These are phyloP conservation scores for Maudiozyma barnettii DNA, from an alignment of 805 yeast genomes.

Conservation along the genomic window DNA sequence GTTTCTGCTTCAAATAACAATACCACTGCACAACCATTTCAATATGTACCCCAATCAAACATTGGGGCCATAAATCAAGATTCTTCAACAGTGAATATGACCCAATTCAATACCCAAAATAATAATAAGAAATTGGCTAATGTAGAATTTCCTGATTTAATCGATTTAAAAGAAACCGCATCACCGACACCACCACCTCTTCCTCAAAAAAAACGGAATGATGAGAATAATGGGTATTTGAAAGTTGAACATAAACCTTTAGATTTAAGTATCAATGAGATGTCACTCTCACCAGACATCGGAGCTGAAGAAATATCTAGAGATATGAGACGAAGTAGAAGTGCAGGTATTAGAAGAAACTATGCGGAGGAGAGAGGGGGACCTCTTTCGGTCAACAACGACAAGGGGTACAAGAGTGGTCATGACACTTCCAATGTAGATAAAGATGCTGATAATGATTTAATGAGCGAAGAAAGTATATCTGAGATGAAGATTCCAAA, in stretches of 20 bases:
- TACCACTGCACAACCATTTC: not conserved
- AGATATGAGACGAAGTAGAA: not conserved
- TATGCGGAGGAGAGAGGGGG: not conserved
- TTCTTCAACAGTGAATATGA: no score
- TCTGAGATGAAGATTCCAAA: not conserved
- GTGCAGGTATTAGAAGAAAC: not conserved
- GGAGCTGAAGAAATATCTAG: not conserved
- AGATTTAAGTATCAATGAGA: slow-evolving; percentile 15
- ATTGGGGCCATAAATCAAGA: not conserved
- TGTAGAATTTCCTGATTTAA: not conserved
- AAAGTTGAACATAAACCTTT: slow-evolving; percentile 2
- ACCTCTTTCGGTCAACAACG: no score
- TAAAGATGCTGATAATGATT: not conserved
- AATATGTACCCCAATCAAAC: not conserved
- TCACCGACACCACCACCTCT: not conserved
- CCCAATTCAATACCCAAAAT: no score
- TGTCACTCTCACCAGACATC: not conserved
- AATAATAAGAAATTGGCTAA: not conserved
- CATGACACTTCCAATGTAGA: not conserved
- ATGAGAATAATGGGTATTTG: not conserved
- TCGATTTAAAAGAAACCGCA: not conserved
- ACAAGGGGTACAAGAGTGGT: not conserved
- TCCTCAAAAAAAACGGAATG: not conserved
- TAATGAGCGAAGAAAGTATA: not conserved
- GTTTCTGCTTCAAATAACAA: no score